phyloP scores from a whole-genome alignment of 169 alveolate genomes.

The Miamiensis avidus region DNA sequence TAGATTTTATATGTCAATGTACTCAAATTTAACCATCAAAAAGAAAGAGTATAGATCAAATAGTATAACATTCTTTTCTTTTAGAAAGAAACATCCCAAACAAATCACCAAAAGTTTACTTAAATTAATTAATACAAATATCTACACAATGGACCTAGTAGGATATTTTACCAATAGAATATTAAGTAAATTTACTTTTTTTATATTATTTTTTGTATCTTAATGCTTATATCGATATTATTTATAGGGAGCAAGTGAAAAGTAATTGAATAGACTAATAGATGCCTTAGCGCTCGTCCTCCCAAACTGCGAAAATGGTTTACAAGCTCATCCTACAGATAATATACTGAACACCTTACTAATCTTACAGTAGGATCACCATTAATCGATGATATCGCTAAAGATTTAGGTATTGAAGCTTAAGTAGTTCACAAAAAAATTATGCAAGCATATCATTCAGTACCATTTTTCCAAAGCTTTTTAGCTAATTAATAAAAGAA shows the following conservation, averaged over 20 bases:
- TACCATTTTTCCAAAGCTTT: neutral
- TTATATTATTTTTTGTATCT: too few species aligned
- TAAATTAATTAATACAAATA: conserved; percentile 22
- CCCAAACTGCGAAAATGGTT: conserved; percentile 38
- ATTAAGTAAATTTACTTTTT: neutral
- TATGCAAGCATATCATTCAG: neutral
- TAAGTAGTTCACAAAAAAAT: conserved; percentile 32
- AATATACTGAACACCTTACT: conserved; percentile 6
- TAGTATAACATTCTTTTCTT: conserved; percentile 34
- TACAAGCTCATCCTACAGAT: conserved; percentile 6
- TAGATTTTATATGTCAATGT: conserved; percentile 31
- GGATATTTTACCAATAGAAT: conserved; percentile 34
- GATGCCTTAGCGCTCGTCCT: conserved; percentile 38
- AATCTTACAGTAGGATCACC: conserved; percentile 16
- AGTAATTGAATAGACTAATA: conserved; percentile 43
- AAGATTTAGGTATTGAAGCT: conserved; percentile 36
- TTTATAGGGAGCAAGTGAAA: conserved; percentile 24
- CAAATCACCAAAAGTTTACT: conserved; percentile 24
- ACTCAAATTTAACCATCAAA: conserved; percentile 30
- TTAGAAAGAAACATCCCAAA: conserved; percentile 6
- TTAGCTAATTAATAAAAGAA: neutral
- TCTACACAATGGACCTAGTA: conserved; percentile 30
- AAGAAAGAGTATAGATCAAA: conserved; percentile 7
- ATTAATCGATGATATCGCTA: conserved; percentile 14
- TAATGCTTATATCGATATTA: too few species aligned